Evolutionary conservation across 345 rosid genomes (phyloP).

Genomic region (Camelina neglecta): DNA sequence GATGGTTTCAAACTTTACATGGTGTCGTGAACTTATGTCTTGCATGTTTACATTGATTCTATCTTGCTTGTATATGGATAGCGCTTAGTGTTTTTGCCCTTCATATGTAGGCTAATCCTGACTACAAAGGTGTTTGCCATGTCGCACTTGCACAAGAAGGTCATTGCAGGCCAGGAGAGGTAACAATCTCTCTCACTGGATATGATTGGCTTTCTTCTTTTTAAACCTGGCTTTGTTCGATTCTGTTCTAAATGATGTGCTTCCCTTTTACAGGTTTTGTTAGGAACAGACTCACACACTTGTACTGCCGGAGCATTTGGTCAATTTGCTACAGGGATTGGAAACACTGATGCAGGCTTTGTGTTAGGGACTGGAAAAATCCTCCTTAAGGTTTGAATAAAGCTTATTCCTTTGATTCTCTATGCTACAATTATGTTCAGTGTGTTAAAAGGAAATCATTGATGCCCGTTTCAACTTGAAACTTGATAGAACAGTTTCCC

Average conservation of each 20-base stretch:
- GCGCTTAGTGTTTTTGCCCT: not conserved
- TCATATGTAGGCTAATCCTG: slow-evolving; percentile 80
- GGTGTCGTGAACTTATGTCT: not conserved
- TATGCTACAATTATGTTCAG: not conserved
- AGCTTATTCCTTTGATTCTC: not conserved
- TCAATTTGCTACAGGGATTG: slow-evolving; percentile 98
- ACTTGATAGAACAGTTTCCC: not conserved
- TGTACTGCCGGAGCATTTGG: slow-evolving; percentile 99
- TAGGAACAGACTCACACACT: slow-evolving; percentile 97
- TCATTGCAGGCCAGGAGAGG: slow-evolving; percentile 99
- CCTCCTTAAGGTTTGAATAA: slow-evolving; percentile 75
- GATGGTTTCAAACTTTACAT: slow-evolving; percentile 11
- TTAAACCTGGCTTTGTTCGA: not conserved
- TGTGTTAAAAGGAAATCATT: not conserved
- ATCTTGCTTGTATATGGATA: not conserved
- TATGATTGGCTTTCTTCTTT: not conserved
- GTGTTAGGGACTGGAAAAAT: slow-evolving; percentile 91
- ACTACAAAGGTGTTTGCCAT: slow-evolving; percentile 99
- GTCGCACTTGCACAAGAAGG: slow-evolving; percentile 99
- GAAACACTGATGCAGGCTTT: slow-evolving; percentile 98
- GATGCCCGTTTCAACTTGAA: slow-evolving; percentile 14
- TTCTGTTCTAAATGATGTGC: slow-evolving; percentile 9
- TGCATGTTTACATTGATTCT: not conserved
- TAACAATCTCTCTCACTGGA: slow-evolving; percentile 30
- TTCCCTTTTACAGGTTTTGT: slow-evolving; percentile 63